These are phyloP conservation scores for Gnaphalium uliginosum DNA, from an alignment of 129 eudicot genomes.

Conservation along the genomic window DNA sequence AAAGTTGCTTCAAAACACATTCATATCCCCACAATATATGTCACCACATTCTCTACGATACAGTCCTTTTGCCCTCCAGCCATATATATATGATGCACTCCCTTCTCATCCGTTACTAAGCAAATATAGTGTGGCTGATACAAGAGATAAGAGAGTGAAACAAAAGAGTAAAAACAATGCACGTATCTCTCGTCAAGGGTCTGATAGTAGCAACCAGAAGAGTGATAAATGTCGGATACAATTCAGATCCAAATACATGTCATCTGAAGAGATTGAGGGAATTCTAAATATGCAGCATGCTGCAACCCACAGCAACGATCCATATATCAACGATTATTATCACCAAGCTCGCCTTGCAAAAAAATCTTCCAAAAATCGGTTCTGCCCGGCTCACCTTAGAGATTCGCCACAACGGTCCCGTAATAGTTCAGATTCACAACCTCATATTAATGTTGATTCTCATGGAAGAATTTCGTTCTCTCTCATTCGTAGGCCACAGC, in stretches of 20 bases:
- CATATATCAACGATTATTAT: conserved; percentile 85
- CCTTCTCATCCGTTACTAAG: conserved; percentile 57
- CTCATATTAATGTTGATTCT: conserved; percentile 73
- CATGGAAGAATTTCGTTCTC: conserved; percentile 80
- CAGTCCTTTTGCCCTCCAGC: conserved; percentile 55
- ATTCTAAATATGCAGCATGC: conserved; percentile 89
- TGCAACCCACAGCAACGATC: conserved; percentile 84
- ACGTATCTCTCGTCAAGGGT: conserved; percentile 67
- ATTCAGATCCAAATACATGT: conserved; percentile 88
- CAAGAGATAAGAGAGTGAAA: conserved; percentile 55
- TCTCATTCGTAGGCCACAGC: conserved; percentile 77
- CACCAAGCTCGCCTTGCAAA: conserved; percentile 88
- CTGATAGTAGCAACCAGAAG: conserved; percentile 67
- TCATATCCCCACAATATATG: conserved; percentile 52
- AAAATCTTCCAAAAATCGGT: conserved; percentile 56
- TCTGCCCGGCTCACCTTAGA: conserved; percentile 68
- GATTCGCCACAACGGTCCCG: conserved; percentile 66
- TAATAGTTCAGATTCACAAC: conserved; percentile 62
- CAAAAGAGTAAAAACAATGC: conserved; percentile 54
- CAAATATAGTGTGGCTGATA: conserved; percentile 54
- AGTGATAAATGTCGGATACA: conserved; percentile 50
- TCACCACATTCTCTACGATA: conserved; percentile 58
- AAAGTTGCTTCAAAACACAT: conserved; percentile 55
- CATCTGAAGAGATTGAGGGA: conserved; percentile 84
- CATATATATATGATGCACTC: conserved; percentile 54